Evolutionary conservation across 2,329 filamentous ascomycete species (phyloP).

Genomic region (Neurospora crassa): DNA sequence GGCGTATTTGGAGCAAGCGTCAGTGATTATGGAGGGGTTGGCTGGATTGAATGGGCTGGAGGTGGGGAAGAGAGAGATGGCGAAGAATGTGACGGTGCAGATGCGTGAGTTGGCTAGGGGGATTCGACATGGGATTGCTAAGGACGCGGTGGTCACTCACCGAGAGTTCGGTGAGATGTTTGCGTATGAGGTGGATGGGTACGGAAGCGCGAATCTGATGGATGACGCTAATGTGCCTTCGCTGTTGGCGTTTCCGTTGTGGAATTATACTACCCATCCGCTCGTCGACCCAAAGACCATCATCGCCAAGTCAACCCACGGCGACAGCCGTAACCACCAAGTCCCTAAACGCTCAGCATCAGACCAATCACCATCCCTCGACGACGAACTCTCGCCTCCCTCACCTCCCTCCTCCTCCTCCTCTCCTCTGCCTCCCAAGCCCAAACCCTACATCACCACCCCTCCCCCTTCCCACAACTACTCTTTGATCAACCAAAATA

Average conservation of each 20-base stretch:
- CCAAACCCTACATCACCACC: conserved; percentile 1
- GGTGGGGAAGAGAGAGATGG: conserved; percentile 21
- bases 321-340: background rate
- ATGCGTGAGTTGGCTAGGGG: conserved; percentile 51
- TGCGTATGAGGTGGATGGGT: conserved; percentile 70
- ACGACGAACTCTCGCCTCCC: background rate
- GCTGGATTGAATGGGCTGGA: conserved; percentile 9
- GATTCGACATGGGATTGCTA: conserved; percentile 35
- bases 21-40: conserved; percentile 38
- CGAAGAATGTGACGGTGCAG: conserved; percentile 33
- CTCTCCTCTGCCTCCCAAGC: background rate
- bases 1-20: conserved; percentile 43
- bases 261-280: conserved; percentile 38
- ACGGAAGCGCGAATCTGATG: conserved; percentile 57
- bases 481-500: conserved; percentile 66
- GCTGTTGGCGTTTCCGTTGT: conserved; percentile 54
- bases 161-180: conserved; percentile 59
- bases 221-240: conserved; percentile 65
- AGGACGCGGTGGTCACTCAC: conserved; percentile 55
- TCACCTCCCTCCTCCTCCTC: background rate
- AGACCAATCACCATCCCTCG: background rate
- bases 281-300: conserved; percentile 9
- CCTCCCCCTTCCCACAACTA: conserved; percentile 31
- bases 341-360: background rate
- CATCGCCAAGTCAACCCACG: conserved; percentile 15